Conservation (phyloP, 225 moss, liverwort and hornwort genomes). For the Marchantia polymorpha region DNA sequence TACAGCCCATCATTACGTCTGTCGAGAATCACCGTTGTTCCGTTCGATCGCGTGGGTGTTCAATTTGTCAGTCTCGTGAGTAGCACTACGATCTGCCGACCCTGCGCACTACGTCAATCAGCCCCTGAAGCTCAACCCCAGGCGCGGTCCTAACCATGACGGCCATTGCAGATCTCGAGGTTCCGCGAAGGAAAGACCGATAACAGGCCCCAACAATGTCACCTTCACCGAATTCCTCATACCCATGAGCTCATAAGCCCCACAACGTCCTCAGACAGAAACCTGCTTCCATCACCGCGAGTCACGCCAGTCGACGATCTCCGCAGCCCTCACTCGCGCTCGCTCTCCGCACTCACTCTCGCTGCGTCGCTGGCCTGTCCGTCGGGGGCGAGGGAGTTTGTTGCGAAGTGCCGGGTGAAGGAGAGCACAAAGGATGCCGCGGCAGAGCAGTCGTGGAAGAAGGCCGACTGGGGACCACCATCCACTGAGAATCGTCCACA, state of each 20-base stretch:
- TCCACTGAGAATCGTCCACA: slow-evolving; percentile 9
- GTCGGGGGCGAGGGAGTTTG: background rate
- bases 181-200: background rate
- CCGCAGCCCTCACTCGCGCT: background rate
- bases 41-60: background rate
- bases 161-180: slow-evolving; percentile 11
- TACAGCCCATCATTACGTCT: slow-evolving; percentile 22
- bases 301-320: background rate
- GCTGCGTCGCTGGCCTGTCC: background rate
- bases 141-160: background rate
- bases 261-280: background rate
- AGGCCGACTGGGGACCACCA: slow-evolving; percentile 16
- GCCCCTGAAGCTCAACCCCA: background rate
- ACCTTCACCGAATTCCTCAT: background rate
- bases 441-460: background rate
- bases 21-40: background rate
- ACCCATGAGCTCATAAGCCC: background rate
- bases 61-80: slow-evolving; percentile 2
- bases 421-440: slow-evolving; percentile 6
- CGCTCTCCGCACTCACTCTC: background rate
- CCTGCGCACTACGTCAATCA: slow-evolving; percentile 3
- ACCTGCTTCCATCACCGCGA: background rate
- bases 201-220: background rate
- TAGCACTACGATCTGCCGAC: slow-evolving; percentile 1
- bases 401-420: background rate